Evolutionary conservation across 2,329 filamentous ascomycete genomes (phyloP).

Genomic region (Fusarium annulatum): DNA sequence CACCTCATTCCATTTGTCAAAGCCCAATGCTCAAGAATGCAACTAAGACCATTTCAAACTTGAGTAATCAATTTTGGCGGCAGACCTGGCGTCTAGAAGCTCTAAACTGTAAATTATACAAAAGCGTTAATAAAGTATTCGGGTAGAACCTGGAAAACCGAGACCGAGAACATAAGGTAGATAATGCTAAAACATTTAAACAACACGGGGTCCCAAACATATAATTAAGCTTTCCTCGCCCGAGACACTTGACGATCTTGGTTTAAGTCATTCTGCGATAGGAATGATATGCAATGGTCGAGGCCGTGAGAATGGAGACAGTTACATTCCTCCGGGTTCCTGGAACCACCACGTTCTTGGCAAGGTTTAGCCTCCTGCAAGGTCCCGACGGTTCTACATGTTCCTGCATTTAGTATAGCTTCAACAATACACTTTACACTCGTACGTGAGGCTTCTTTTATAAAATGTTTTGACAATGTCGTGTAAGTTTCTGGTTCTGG

Average conservation of each 20-base stretch:
- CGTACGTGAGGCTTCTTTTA: neutral
- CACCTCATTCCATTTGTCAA: constrained; percentile 3
- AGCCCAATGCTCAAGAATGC: neutral
- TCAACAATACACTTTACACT: neutral
- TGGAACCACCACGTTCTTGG: neutral
- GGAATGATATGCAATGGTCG: constrained; percentile 17
- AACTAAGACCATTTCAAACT: neutral
- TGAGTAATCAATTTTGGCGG: neutral
- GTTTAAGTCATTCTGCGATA: neutral
- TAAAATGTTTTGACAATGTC: constrained; percentile 7
- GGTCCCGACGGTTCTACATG: neutral
- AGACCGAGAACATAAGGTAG: neutral
- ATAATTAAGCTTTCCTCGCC: neutral
- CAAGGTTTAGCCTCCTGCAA: constrained; percentile 12
- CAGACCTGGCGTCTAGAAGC: neutral
- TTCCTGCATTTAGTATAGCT: constrained; percentile 16
- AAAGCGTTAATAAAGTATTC: neutral
- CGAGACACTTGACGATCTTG: neutral
- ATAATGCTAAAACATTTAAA: neutral
- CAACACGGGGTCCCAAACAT: neutral
- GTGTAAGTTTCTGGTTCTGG: neutral
- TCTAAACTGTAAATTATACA: neutral
- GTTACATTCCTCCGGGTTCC: constrained; percentile 16
- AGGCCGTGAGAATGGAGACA: neutral
- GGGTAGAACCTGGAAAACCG: neutral